Base-by-base conservation (phyloP, 1,284 basidiomycete genomes). In the Cryptococcus sp. region DNA sequence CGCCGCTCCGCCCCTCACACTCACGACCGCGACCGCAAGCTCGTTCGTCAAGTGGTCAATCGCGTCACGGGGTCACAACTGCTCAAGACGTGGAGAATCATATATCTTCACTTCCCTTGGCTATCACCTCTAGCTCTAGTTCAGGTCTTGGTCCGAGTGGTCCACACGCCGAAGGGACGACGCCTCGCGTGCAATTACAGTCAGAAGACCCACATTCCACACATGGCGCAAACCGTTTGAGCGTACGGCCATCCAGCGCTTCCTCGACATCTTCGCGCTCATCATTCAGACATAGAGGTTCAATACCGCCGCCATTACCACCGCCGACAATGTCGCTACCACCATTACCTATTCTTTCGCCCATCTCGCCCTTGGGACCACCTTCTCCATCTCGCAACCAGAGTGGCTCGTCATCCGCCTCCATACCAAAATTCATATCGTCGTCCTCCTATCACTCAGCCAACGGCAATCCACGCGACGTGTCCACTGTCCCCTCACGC, bases 361-460 rank as follows among this genome's bases (percentile, higher is more conserved):
- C 68, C 43, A 62, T 69, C 39, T 66, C 67, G 5, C 65, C 69
- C 13, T 56, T 68, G n/a, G 51, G 53, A n/a, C 55, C 63, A 5
- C 52, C 55, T n/a, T 58, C 63, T 44, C 54, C 51, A n/a, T 44
- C 50, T 19, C 46, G 22, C 4, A 46, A 37, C 19, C 45, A 53
- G 17, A 22, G 17, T 52, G 46, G 34, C 50, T 48, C 20, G 52
- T 45, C 19, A 29, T 61, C 55, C 25, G n/a, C 46, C 15, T 54
- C 55, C 38, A 50, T 51, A 6, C 54, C 55, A 16, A 44, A 44
- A 44, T 16, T n/a, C 17, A 54, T 51, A 11, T 54, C 59, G 17
- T 34, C 43, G 16, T 38, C 45, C 25, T n/a, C 52, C 54, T 19
- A 17, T 46, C 13, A 54, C 23, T 47, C 44, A 49, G 25, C 50